phyloP scores from a whole-genome alignment of 768 basidiomycete species.

The Termitomyces sp. region DNA sequence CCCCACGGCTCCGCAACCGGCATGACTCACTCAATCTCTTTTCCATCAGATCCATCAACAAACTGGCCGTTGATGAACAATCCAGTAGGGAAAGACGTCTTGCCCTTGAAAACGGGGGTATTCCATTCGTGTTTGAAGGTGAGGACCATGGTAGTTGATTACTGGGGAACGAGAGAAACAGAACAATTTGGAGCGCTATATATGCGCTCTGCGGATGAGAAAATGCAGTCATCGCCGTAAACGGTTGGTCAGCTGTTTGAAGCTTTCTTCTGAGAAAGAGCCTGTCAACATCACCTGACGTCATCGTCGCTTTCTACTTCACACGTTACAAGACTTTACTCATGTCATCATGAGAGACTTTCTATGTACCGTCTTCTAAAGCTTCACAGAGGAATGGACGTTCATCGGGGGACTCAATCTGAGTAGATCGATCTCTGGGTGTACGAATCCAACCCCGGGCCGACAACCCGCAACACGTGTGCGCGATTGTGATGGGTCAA shows the following conservation, averaged over 20 bases:
- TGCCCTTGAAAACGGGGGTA: conserved; percentile 50
- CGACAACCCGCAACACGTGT: background rate
- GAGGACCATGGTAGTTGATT: conserved; percentile 22
- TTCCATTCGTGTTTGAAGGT: conserved; percentile 47
- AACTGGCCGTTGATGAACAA: conserved; percentile 74
- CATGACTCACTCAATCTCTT: conserved; percentile 55
- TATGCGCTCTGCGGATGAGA: background rate
- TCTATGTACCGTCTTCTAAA: background rate
- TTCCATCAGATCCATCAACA: conserved; percentile 45
- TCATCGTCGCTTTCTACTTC: background rate
- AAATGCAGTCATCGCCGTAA: background rate
- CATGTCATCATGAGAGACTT: background rate
- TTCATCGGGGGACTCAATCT: background rate
- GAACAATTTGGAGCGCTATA: background rate
- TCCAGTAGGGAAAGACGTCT: conserved; percentile 56
- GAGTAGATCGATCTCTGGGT: background rate
- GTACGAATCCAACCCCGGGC: background rate
- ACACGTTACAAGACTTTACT: background rate
- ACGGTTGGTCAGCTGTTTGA: conserved; percentile 2
- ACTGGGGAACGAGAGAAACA: background rate
- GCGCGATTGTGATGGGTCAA: background rate
- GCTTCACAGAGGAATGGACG: background rate
- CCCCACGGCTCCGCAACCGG: background rate
- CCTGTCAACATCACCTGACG: background rate
- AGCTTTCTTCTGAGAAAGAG: background rate